These are phyloP conservation scores for Saccharum spontaneum DNA, from an alignment of 176 grass and related monocot genomes.

Conservation along the genomic window DNA sequence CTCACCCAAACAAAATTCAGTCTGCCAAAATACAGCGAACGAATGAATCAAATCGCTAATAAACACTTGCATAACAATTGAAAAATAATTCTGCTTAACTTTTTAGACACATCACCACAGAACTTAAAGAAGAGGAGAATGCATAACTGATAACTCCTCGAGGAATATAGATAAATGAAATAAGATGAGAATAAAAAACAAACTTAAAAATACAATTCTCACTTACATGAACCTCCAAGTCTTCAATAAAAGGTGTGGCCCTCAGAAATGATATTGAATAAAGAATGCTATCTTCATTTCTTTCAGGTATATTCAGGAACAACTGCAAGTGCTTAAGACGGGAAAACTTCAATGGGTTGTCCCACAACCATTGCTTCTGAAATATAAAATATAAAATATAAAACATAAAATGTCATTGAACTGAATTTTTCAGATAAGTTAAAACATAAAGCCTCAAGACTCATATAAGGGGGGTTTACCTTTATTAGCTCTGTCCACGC, in stretches of 20 bases:
- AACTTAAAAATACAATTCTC: neutral
- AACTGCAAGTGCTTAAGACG: conserved; percentile 7
- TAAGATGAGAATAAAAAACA: neutral
- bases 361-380: neutral
- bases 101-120: neutral
- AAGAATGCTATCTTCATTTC: neutral
- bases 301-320: rapidly evolving
- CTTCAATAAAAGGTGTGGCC: neutral
- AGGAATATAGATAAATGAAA: neutral
- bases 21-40: neutral
- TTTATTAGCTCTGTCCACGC: neutral
- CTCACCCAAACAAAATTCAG: too few species aligned
- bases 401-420: neutral
- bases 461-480: neutral
- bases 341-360: conserved; percentile 12
- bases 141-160: neutral
- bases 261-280: neutral
- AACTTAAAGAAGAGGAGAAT: neutral
- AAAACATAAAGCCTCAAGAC: neutral
- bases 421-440: neutral
- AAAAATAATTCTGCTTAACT: neutral
- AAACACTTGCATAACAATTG: neutral
- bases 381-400: neutral
- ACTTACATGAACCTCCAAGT: neutral
- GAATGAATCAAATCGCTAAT: neutral